Evolutionary conservation across 768 basidiomycete species (phyloP), one percentile per base, ranked within the genome.

Genomic region (Suillus americanus): DNA sequence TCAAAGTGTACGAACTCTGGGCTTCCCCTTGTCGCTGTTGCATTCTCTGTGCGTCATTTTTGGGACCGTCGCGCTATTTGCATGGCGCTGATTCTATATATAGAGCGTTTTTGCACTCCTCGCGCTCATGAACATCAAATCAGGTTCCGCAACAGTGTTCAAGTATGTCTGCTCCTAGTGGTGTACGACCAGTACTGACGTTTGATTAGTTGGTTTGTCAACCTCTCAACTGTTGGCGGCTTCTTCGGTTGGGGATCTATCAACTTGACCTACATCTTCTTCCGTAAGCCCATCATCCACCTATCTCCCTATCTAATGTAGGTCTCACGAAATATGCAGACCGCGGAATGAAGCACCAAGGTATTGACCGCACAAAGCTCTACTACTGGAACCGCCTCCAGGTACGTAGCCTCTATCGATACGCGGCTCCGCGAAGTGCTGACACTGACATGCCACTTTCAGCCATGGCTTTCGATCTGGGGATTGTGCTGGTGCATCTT

Each of bases 221-320:
- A 81, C 75, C 77, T 96, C 63, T 80, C 84, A 3, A 86, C 89
- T 13, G 85, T 88, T 40, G 86, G 84, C 50, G 89, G 89, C 8
- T 89, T 91, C 78, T 80, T 88, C 68, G 79, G 83, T 55, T 92
- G 90, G 90, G 80, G 81, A 65, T 73, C 83, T 41, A 86, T 91
- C 74, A 89, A 89, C 73, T 63, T 90, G 35, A 91, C 91, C 18
- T 94, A 89, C 77, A 70, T 91, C 62, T 85, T 78, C 75, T 93
- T 89, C 81, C 84, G 88, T 87, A 66, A 67, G 87, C 40, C 38
- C 3, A 28, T 41, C 13, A 33, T 57, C 10, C 28, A 13, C 25
- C 20, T 61, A 37, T 57, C 16, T 65, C 30, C 48, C 43, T 65
- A 10, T 28, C 51, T 25, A 28, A 45, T 50, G 43, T 59, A 43